Percentiles rank a stretch among this genome's conserved stretches.
Evolutionary conservation across 2,329 filamentous ascomycete species (phyloP).

Genomic region (Fusarium transvaalense): DNA sequence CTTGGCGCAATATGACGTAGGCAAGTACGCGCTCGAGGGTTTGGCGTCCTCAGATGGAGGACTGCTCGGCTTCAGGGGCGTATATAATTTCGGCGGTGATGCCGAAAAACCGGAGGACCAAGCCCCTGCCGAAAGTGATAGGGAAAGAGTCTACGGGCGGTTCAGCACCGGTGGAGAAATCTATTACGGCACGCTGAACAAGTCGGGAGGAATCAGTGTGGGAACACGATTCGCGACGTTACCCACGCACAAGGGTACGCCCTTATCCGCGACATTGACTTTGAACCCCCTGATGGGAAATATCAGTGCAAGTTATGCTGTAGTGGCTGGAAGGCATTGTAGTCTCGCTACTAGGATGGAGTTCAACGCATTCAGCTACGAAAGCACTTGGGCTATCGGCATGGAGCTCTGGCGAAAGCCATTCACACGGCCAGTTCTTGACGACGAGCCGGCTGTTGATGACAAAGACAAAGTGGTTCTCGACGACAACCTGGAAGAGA

Average conservation of each 20-base stretch:
- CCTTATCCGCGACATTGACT: conserved; percentile 92
- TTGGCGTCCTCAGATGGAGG: conserved; percentile 94
- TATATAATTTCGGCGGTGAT: conserved; percentile 94
- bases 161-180: conserved; percentile 93
- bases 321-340: conserved; percentile 85
- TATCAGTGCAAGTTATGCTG: conserved; percentile 89
- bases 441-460: conserved; percentile 46
- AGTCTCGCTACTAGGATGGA: conserved; percentile 92
- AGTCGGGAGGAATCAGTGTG: conserved; percentile 90
- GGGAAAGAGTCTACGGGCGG: conserved; percentile 78
- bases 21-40: conserved; percentile 89
- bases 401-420: conserved; percentile 90
- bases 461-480: conserved; percentile 50
- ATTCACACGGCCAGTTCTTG: conserved; percentile 55
- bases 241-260: conserved; percentile 83
- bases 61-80: conserved; percentile 84
- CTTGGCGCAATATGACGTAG: conserved; percentile 83
- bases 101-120: conserved; percentile 54
- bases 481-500: conserved; percentile 28
- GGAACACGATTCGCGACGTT: conserved; percentile 91
- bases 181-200: conserved; percentile 96
- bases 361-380: conserved; percentile 98
- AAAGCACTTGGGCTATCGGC: conserved; percentile 91
- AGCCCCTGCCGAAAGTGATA: conserved; percentile 52
- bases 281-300: conserved; percentile 95